Percentiles rank a stretch among this genome's conserved stretches.
phyloP scores from a whole-genome alignment of 805 yeast species.

The Starmera amethionina region DNA sequence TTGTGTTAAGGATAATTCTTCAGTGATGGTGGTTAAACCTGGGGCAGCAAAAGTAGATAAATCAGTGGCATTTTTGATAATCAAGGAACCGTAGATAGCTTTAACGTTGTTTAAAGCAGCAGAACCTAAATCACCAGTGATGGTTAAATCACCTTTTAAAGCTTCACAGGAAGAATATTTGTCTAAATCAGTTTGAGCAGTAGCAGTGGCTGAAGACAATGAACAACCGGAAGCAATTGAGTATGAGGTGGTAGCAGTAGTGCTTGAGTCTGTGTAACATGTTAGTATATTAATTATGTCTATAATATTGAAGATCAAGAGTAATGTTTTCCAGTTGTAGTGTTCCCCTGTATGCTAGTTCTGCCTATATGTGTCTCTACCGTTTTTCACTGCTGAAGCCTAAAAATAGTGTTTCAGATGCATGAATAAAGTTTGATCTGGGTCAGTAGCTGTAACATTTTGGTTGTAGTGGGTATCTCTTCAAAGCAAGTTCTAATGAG shows the following conservation, averaged over 20 bases:
- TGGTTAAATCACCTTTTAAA: slow-evolving; percentile 68
- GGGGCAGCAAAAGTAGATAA: slow-evolving; percentile 71
- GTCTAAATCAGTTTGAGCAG: slow-evolving; percentile 75
- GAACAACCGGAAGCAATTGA: slow-evolving; percentile 55
- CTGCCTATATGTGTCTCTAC: too few relatives aligned
- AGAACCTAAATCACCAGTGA: slow-evolving; percentile 54
- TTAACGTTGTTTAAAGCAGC: slow-evolving; percentile 67
- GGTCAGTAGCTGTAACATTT: too few relatives aligned
- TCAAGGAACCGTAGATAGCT: slow-evolving; percentile 70
- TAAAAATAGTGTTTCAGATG: too few relatives aligned
- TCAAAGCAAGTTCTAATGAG: too few relatives aligned
- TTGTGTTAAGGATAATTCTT: slow-evolving; percentile 48
- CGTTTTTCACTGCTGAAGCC: too few relatives aligned
- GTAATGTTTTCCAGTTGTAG: too few relatives aligned
- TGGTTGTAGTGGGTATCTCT: too few relatives aligned
- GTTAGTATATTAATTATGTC: slow-evolving; percentile 2
- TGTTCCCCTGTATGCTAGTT: too few relatives aligned
- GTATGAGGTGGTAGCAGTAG: slow-evolving; percentile 38
- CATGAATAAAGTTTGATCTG: too few relatives aligned
- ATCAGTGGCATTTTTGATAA: slow-evolving; percentile 51
- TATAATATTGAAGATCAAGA: too few relatives aligned
- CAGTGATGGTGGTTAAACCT: slow-evolving; percentile 63
- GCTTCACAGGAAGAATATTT: slow-evolving; percentile 63
- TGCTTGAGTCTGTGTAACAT: slow-evolving; percentile 37
- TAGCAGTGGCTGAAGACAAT: slow-evolving; percentile 58